Evolutionary conservation across 306 rosid species (phyloP).

Genomic region (Luffa aegyptiaca): DNA sequence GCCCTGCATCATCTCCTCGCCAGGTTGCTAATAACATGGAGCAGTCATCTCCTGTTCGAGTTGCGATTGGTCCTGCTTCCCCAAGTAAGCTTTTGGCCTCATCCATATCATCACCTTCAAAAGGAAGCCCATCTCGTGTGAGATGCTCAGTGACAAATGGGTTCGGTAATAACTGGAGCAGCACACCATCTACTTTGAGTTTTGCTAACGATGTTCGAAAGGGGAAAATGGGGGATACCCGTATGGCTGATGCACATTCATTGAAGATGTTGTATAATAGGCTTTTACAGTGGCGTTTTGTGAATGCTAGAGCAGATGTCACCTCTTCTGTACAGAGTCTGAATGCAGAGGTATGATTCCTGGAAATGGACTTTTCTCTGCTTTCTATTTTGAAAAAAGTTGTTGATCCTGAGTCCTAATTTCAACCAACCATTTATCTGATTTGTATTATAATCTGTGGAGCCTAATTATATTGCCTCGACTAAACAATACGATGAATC

Average conservation of each 20-base stretch:
- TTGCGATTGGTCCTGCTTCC: constrained; percentile 48
- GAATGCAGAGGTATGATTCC: constrained; percentile 69
- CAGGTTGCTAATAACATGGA: constrained; percentile 41
- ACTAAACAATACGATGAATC: neutral
- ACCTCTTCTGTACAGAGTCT: constrained; percentile 46
- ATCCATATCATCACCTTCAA: constrained; percentile 38
- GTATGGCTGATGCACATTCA: constrained; percentile 50
- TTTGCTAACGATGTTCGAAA: constrained; percentile 54
- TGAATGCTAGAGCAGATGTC: constrained; percentile 62
- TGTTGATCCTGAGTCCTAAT: neutral
- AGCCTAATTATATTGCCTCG: neutral
- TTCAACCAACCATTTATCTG: neutral
- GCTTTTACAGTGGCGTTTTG: constrained; percentile 79
- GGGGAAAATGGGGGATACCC: constrained; percentile 60
- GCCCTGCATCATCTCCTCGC: constrained; percentile 50
- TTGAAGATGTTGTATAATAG: constrained; percentile 74
- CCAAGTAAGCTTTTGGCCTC: constrained; percentile 44
- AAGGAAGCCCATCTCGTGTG: constrained; percentile 71
- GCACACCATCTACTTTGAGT: constrained; percentile 52
- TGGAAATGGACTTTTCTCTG: neutral
- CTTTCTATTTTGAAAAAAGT: neutral
- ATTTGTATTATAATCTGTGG: neutral
- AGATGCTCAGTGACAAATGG: constrained; percentile 35
- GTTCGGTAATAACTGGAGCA: constrained; percentile 28
- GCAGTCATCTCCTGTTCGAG: constrained; percentile 53